A percentile compares a stretch with the other conserved stretches of the same genome.
These are phyloP conservation scores for Aspergillus pseudotamarii DNA, from an alignment of 2,329 filamentous ascomycete species.

Conservation along the genomic window DNA sequence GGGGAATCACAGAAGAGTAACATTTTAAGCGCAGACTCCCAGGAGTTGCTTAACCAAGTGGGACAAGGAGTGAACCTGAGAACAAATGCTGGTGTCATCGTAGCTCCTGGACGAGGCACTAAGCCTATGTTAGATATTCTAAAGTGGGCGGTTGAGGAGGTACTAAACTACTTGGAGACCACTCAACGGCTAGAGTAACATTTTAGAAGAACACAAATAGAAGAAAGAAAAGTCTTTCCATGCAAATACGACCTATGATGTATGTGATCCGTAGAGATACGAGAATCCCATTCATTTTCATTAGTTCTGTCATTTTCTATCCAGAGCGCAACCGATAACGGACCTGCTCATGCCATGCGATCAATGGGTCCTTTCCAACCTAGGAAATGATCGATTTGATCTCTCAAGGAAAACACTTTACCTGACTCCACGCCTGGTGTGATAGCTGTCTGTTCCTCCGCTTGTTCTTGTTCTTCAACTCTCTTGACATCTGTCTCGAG, in stretches of 20 bases:
- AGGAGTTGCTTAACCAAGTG: conserved; percentile 33
- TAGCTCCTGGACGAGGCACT: conserved; percentile 57
- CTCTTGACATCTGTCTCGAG: neutral
- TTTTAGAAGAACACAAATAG: neutral
- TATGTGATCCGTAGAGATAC: neutral
- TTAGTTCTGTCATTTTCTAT: neutral
- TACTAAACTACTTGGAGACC: conserved; percentile 50
- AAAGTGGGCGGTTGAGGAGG: conserved; percentile 67
- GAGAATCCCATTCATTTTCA: neutral
- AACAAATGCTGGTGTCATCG: conserved; percentile 50
- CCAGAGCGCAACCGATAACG: neutral
- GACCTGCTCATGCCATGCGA: neutral
- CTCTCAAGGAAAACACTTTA: conserved; percentile 21
- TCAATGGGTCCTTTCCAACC: conserved; percentile 35
- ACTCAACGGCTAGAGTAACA: neutral
- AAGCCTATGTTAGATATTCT: conserved; percentile 65
- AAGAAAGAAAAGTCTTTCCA: neutral
- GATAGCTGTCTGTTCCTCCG: neutral
- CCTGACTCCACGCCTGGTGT: neutral
- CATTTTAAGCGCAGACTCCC: conserved; percentile 35
- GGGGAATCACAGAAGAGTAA: conserved; percentile 52
- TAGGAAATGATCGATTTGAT: conserved; percentile 36
- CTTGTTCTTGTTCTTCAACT: neutral
- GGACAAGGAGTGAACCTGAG: conserved; percentile 39
- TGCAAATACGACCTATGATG: neutral